Evolutionary conservation across 139 green algal genomes (phyloP), one percentile per base, ranked within the genome.

Genomic region (Nannochloris sp.): DNA sequence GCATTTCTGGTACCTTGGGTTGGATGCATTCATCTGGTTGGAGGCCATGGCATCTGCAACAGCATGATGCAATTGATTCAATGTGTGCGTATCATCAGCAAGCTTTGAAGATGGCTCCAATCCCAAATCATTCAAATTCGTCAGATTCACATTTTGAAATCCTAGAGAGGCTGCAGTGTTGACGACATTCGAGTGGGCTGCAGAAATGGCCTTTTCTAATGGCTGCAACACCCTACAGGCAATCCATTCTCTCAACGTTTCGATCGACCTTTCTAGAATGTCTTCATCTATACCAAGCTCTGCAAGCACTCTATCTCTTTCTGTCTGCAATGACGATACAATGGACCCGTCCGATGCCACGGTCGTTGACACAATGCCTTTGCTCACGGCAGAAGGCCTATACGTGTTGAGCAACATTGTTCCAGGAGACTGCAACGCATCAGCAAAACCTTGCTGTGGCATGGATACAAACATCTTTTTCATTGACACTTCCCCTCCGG

Each of bases 201-300:
- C 55, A 11, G 59, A 43, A 5, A 83, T 66, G 1, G 65, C 71
- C 7, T 44, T 37, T 4, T 80, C 61, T 31, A 91, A 79, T 19
- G 84, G 82, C 53, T 80, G 43, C 37, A 92, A 71, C 59, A 92
- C 68, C 3, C 67, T 25, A 0, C 44, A 27, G 1, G 85, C 71
- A 36, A 92, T 51, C 85, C 85, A 92, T 61, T 86, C 80, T 1
- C 85, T 62, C 48, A 89, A 58, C 0, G 71, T 76, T 69, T 92
- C 83, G 3, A 72, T 80, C 67, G 77, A 81, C 3, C 75, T 53
- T 67, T 82, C 64, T 31, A 80, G 49, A 1, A 59, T 62, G 18
- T 60, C 55, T 19, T 68, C 23, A 60, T 48, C 49, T 4, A 68
- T 55, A 3, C 68, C 37, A 48, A 83, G 64, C 12, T 66, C 56